Percentiles rank a stretch among this genome's conserved stretches.
phyloP scores from a whole-genome alignment of 768 basidiomycete genomes.

The Mycena belliarum region DNA sequence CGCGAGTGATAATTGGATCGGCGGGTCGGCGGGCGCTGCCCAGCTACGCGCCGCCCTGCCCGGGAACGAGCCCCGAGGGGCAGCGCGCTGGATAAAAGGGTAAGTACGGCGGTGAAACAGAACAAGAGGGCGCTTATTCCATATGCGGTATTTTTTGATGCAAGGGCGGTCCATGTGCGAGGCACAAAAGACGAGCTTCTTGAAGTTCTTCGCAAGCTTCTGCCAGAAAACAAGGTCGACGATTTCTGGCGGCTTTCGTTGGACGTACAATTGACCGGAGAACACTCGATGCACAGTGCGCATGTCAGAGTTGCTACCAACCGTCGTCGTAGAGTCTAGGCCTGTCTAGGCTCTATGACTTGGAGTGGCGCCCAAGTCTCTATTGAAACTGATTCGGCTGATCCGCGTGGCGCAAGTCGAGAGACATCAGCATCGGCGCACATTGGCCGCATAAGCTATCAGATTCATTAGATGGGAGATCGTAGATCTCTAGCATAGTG shows the following conservation, averaged over 20 bases:
- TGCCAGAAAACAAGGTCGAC: not conserved
- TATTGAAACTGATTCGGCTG: too few species aligned
- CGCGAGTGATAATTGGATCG: not conserved
- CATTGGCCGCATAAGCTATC: too few species aligned
- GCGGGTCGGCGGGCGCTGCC: not conserved
- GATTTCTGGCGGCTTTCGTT: not conserved
- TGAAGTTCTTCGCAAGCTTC: not conserved
- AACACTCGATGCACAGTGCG: not conserved
- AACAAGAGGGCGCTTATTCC: slow-evolving; percentile 1
- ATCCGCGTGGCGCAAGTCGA: too few species aligned
- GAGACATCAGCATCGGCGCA: too few species aligned
- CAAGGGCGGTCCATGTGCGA: not conserved
- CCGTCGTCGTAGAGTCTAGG: too few species aligned
- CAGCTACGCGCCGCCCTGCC: too few species aligned
- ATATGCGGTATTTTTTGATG: slow-evolving; percentile 2
- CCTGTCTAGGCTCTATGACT: too few species aligned
- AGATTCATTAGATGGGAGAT: too few species aligned
- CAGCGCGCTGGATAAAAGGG: not conserved
- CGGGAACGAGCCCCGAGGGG: not conserved
- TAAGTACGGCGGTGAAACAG: not conserved
- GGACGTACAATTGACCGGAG: not conserved
- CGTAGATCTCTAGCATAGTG: too few species aligned
- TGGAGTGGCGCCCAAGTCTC: too few species aligned
- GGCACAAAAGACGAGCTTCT: too few species aligned
- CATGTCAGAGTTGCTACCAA: not conserved